A percentile compares a stretch with the other conserved stretches of the same genome.
These are phyloP conservation scores for Pseudisothecium myosuroides DNA, from an alignment of 225 moss, liverwort and hornwort genomes.

Conservation along the genomic window DNA sequence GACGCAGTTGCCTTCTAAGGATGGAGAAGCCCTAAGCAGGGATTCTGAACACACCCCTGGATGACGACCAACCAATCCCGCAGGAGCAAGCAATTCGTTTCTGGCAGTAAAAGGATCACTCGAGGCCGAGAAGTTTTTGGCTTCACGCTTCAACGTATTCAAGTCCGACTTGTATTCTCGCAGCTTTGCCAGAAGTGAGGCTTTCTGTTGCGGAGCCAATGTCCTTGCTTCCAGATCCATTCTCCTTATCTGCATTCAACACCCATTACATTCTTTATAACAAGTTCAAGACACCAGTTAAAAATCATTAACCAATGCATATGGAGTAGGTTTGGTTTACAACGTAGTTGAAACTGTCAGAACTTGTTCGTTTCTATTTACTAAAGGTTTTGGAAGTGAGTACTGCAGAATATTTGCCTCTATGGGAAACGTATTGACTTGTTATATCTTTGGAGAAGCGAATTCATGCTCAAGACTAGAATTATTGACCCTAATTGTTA, in stretches of 20 bases:
- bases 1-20: neutral
- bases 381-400: neutral
- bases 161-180: constrained; percentile 67
- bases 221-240: constrained; percentile 91
- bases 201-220: constrained; percentile 48
- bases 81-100: constrained; percentile 49
- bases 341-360: neutral
- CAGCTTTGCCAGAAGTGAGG: constrained; percentile 50
- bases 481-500: neutral
- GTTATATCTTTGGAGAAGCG: neutral
- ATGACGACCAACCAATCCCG: constrained; percentile 32
- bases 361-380: neutral
- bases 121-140: constrained; percentile 41
- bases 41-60: constrained; percentile 20
- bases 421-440: neutral
- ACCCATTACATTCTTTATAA: neutral
- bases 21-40: neutral
- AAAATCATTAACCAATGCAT: neutral
- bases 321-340: neutral
- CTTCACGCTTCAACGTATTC: constrained; percentile 57
- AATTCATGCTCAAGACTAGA: neutral
- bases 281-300: neutral
- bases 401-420: neutral
- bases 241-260: constrained; percentile 47
- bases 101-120: constrained; percentile 38